Evolutionary conservation across 1,284 basidiomycete genomes (phyloP).

Genomic region (Crucibulum parvulum): DNA sequence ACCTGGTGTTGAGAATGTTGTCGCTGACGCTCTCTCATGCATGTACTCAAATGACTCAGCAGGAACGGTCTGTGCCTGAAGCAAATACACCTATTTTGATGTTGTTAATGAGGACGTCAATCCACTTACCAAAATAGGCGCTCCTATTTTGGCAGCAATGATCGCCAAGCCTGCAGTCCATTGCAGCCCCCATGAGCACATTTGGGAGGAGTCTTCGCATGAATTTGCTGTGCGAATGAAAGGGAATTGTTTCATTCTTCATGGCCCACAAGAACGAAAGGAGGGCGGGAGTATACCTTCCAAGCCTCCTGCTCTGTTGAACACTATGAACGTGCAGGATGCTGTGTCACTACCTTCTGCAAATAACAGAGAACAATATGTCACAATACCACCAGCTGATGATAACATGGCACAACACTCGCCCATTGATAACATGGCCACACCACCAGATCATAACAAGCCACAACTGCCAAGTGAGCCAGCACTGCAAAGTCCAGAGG

Average conservation of each 20-base stretch:
- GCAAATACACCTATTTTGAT: slow-evolving; percentile 23
- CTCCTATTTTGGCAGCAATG: slow-evolving; percentile 14
- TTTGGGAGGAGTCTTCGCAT: not conserved
- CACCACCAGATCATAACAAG: too few relatives aligned
- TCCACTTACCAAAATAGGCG: slow-evolving; percentile 7
- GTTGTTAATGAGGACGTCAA: slow-evolving; percentile 10
- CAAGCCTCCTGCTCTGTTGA: too few relatives aligned
- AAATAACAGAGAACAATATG: too few relatives aligned
- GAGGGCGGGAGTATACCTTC: slow-evolving; percentile 8
- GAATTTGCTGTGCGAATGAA: slow-evolving; percentile 5
- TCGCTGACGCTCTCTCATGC: slow-evolving; percentile 30
- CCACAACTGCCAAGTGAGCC: too few relatives aligned
- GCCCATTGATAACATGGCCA: too few relatives aligned
- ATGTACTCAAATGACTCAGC: slow-evolving; percentile 25
- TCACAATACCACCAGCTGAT: too few relatives aligned
- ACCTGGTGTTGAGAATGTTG: slow-evolving; percentile 25
- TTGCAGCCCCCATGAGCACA: not conserved
- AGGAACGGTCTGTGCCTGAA: slow-evolving; percentile 13
- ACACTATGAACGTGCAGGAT: not conserved
- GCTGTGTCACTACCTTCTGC: too few relatives aligned
- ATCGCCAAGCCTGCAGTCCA: slow-evolving; percentile 12
- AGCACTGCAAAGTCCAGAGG: not conserved
- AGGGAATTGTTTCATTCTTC: slow-evolving; percentile 6
- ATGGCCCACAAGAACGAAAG: slow-evolving; percentile 14
- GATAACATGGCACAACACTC: too few relatives aligned